Base-by-base conservation (phyloP, 768 basidiomycete genomes). In the Mycena rebaudengoi region DNA sequence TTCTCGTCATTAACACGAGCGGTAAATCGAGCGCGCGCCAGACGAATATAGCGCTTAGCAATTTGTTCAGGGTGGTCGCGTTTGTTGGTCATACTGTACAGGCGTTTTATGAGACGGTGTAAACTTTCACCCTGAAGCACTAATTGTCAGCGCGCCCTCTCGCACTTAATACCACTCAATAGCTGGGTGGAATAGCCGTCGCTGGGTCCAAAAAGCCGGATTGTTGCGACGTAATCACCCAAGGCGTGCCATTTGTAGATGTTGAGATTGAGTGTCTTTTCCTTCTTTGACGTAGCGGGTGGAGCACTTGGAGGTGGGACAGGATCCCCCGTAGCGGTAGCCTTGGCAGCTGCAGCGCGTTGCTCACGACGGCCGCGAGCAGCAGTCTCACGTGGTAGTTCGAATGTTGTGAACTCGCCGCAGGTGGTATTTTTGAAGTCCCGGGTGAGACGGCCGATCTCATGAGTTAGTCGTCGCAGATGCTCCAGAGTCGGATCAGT, bases 1-100 rank as follows among this genome's bases (percentile, higher is more conserved):
- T 43, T 41, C 48, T 35, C n/a, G 20, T 39, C 37, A n/a, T 35
- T 39, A 8, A 40, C 16, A 7, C 37, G 44, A 7, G 30, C 40
- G 5, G 51, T 14, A 7, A 18, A 14, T 18, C 57, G 50, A 1
- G 57, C 57, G 4, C 63, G 63, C 13, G 12, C n/a, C 1, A 65
- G 20, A 5, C 70, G 60, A 16, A 50, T 60, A 26, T 62, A 46
- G 2, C 63, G 48, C 32, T 70, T 70, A 1, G 73, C 74, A 35
- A 84, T 81, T 25, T 80, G 76, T 0, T 37, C 12, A 0, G 44
- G 51, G 16, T 69, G 66, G 13, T 75, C 45, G 6, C 68, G 73
- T 64, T 82, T 82, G 64, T 79, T 81, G 0, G 77, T 81, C 0
- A 66, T 37, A 0, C 62, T 59, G 48, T 83, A 85, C 32, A 79